Evolutionary conservation across 345 rosid species (phyloP), one percentile per base, ranked within the genome.

Genomic region (Eucalyptus erythrocorys): DNA sequence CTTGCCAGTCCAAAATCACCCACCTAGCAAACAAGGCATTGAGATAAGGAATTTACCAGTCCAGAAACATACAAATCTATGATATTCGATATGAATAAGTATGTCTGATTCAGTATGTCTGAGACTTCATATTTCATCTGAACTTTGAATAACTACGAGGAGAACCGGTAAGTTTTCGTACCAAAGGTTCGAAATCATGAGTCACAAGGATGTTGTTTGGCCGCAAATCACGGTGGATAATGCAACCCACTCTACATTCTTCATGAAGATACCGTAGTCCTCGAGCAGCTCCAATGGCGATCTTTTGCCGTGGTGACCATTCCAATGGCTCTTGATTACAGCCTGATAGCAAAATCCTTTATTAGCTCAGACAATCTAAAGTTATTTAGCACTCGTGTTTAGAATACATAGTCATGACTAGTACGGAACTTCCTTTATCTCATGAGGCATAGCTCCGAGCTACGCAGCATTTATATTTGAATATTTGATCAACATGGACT

Each of bases 201-300:
- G 99, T 98, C 87, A 98, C 91, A 57, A 98, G 99, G 86, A 98
- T 97, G 91, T 98, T 98, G 94, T 98, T 98, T 8, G 99, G 99
- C 61, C 99, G 95, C 99, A 98, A 95, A 92, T 98, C 99, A 80
- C 99, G 97, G 91, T 98, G 99, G 92, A 97, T 98, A 89, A 98
- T 98, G 91, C 99, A 97, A 64, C 99, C 99, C 87, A 97, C 99
- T 93, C 99, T 95, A 94, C 99, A 98, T 89, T 98, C 99, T 94
- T 98, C 99, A 71, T 98, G 99, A 90, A 98, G 99, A 93, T 98
- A 98, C 85, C 99, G 94, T 86, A 98, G 95, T 53, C 99, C 99
- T 90, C 99, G 93, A 89, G 99, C 99, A 86, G 99, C 99, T 89
- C 99, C 99, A 55, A 95, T 96, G 24, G 99, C 99, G 76, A 98